A percentile compares a stretch with the other conserved stretches of the same genome.
phyloP scores from a whole-genome alignment of 192 early-diverging fungal species.

The Dissophora globulifera region DNA sequence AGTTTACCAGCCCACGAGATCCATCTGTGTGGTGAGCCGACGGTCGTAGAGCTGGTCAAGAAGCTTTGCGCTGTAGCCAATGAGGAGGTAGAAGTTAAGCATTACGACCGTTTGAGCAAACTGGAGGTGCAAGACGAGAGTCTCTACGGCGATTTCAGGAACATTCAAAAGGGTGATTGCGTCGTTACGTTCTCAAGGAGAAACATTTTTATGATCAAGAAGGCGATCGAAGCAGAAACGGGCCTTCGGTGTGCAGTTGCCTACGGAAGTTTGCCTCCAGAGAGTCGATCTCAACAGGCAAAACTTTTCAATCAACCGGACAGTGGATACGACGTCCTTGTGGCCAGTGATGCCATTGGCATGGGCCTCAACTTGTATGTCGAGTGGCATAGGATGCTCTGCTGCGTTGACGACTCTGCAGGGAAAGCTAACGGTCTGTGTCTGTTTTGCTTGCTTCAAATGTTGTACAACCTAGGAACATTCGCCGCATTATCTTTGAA shows the following conservation, averaged over 20 bases:
- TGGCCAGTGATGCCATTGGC: constrained; percentile 96
- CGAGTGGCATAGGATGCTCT: too few relatives aligned
- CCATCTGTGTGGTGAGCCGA: constrained; percentile 93
- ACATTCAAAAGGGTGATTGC: constrained; percentile 83
- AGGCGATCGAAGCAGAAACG: constrained; percentile 78
- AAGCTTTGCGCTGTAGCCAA: constrained; percentile 74
- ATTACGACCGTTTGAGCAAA: constrained; percentile 82
- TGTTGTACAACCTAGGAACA: constrained; percentile 71
- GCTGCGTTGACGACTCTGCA: too few relatives aligned
- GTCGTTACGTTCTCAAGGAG: constrained; percentile 90
- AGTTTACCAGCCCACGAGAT: constrained; percentile 68
- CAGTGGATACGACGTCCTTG: constrained; percentile 82
- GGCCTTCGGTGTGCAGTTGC: constrained; percentile 87
- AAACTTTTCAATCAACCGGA: constrained; percentile 88
- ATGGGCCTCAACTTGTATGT: constrained; percentile 95
- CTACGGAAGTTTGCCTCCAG: constrained; percentile 95
- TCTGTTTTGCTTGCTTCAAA: too few relatives aligned
- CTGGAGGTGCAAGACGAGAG: constrained; percentile 66
- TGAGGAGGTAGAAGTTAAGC: constrained; percentile 82
- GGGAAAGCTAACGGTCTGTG: too few relatives aligned
- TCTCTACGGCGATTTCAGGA: constrained; percentile 64
- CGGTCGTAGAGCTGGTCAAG: constrained; percentile 84
- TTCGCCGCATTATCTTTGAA: constrained; percentile 90
- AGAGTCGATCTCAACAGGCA: constrained; percentile 90
- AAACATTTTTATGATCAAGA: constrained; percentile 82